Evolutionary conservation across 768 basidiomycete species (phyloP).

Genomic region (Lactifluus piperatus): DNA sequence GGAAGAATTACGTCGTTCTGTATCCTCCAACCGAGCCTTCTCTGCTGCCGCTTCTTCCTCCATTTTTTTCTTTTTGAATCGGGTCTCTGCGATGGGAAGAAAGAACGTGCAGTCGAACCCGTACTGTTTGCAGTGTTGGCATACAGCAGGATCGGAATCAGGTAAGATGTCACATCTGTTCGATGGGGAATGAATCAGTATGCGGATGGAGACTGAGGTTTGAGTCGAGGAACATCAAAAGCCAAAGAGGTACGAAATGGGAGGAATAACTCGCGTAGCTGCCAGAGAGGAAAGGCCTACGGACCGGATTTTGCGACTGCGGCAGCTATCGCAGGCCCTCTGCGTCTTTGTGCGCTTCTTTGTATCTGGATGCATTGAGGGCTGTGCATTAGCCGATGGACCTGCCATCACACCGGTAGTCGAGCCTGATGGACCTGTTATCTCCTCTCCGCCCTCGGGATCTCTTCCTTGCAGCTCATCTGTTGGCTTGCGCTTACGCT

Average conservation of each 20-base stretch:
- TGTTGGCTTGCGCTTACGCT: constrained; percentile 54
- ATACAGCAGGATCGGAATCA: constrained; percentile 70
- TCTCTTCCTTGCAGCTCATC: constrained; percentile 23
- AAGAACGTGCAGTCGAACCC: constrained; percentile 94
- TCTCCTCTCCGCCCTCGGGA: constrained; percentile 49
- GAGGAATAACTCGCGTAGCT: not conserved
- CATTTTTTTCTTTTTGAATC: constrained; percentile 93
- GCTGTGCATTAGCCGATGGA: constrained; percentile 16
- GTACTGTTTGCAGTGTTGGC: constrained; percentile 93
- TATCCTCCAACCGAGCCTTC: constrained; percentile 29
- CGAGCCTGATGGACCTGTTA: constrained; percentile 43
- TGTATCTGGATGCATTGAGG: constrained; percentile 38
- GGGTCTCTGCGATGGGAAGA: constrained; percentile 95
- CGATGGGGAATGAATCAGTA: constrained; percentile 16
- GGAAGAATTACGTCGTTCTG: constrained; percentile 29
- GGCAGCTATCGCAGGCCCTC: constrained; percentile 87
- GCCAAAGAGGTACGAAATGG: constrained; percentile 6
- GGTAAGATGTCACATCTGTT: constrained; percentile 74
- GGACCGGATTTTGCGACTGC: constrained; percentile 80
- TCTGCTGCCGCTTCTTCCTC: constrained; percentile 51
- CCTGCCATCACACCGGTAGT: constrained; percentile 29
- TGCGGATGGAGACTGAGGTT: not conserved
- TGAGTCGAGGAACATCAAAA: not conserved
- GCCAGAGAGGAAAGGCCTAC: constrained; percentile 18
- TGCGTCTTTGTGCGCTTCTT: constrained; percentile 92